Evolutionary conservation across 495 filamentous ascomycete species (phyloP).

Genomic region (Penicillium atrosanguineum): DNA sequence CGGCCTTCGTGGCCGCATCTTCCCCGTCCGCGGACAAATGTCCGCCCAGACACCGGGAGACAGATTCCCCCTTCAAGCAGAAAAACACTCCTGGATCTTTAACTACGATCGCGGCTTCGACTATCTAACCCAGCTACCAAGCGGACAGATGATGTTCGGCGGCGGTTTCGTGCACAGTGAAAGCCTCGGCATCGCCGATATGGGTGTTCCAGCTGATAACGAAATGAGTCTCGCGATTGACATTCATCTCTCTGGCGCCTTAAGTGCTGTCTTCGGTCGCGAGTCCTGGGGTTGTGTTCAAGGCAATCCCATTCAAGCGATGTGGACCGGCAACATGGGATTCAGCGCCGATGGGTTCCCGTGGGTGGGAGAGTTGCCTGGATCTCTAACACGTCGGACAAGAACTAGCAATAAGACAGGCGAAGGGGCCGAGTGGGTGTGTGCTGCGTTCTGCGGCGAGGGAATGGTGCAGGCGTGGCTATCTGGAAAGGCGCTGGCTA

Average conservation of each 20-base stretch:
- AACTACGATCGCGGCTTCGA: slow-evolving; percentile 67
- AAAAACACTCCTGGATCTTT: slow-evolving; percentile 36
- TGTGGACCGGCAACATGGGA: slow-evolving; percentile 86
- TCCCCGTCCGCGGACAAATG: slow-evolving; percentile 63
- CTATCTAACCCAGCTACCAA: slow-evolving; percentile 70
- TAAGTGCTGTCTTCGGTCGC: slow-evolving; percentile 29
- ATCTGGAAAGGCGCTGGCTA: slow-evolving; percentile 62
- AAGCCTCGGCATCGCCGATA: slow-evolving; percentile 47
- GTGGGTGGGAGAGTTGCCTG: slow-evolving; percentile 69
- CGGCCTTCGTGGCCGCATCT: slow-evolving; percentile 64
- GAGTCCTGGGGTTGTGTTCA: slow-evolving; percentile 31
- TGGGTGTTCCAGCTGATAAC: slow-evolving; percentile 29
- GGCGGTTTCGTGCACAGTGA: slow-evolving; percentile 52
- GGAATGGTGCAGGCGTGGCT: slow-evolving; percentile 79
- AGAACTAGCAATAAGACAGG: slow-evolving; percentile 19
- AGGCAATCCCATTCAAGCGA: slow-evolving; percentile 50
- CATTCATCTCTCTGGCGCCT: slow-evolving; percentile 31
- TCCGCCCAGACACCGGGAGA: slow-evolving; percentile 60
- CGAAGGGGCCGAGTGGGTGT: slow-evolving; percentile 50
- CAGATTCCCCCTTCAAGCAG: slow-evolving; percentile 28
- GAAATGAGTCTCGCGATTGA: slow-evolving; percentile 32
- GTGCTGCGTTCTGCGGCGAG: slow-evolving; percentile 68
- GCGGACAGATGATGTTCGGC: slow-evolving; percentile 63
- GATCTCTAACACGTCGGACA: slow-evolving; percentile 33
- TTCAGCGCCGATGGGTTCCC: slow-evolving; percentile 67